Evolutionary conservation across 768 basidiomycete species (phyloP).

Genomic region (Phylloporus sp.): DNA sequence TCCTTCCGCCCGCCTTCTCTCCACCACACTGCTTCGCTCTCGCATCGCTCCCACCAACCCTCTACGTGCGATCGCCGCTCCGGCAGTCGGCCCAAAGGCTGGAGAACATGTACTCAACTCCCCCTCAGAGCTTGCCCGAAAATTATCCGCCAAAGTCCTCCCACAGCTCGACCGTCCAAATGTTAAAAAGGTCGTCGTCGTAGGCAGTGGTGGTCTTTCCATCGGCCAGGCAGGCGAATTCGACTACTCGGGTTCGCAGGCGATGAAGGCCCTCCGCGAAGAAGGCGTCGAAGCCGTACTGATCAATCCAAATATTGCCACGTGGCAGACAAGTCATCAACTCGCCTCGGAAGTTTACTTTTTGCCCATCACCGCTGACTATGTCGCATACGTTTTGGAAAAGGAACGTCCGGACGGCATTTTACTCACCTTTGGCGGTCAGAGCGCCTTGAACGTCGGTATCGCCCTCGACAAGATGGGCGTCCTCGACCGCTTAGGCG

Average conservation of each 20-base stretch:
- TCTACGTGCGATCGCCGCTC: constrained; percentile 64
- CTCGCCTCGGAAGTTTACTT: constrained; percentile 97
- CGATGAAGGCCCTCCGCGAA: constrained; percentile 94
- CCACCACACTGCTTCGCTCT: constrained; percentile 38
- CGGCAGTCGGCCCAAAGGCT: constrained; percentile 69
- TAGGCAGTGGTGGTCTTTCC: constrained; percentile 91
- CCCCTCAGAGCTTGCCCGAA: constrained; percentile 90
- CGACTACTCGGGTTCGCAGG: constrained; percentile 98
- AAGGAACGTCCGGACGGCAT: constrained; percentile 98
- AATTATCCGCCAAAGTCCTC: constrained; percentile 89
- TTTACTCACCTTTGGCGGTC: constrained; percentile 95
- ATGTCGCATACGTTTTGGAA: constrained; percentile 97
- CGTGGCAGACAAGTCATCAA: constrained; percentile 98
- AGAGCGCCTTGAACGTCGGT: constrained; percentile 96
- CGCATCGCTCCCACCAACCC: constrained; percentile 44
- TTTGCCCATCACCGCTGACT: constrained; percentile 92
- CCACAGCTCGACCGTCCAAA: constrained; percentile 88
- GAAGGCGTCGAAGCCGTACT: constrained; percentile 92
- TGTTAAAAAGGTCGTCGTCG: constrained; percentile 92
- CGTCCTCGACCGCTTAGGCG: constrained; percentile 84
- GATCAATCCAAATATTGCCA: constrained; percentile 98
- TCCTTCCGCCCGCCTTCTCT: constrained; percentile 43
- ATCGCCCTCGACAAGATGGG: constrained; percentile 97
- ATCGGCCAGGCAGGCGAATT: constrained; percentile 99
- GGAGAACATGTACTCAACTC: constrained; percentile 80